A percentile compares a stretch with the other conserved stretches of the same genome.
phyloP scores from a whole-genome alignment of 352 stramenopile genomes.

The Phytophthora boehmeriae region DNA sequence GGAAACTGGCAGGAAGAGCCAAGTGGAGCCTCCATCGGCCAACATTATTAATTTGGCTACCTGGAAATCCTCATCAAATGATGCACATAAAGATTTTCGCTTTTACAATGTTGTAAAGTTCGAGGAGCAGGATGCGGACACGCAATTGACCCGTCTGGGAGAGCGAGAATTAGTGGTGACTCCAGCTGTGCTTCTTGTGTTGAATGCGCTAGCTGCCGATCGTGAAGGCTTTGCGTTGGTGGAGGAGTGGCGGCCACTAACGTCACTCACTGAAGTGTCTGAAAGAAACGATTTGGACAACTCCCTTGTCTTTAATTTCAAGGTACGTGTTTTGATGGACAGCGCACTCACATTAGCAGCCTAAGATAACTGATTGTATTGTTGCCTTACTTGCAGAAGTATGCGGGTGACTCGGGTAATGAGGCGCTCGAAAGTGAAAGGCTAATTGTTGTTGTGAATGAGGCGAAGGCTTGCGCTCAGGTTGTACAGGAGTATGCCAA shows the following conservation, averaged over 20 bases:
- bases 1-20: slow-evolving; percentile 7
- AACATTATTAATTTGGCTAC: slow-evolving; percentile 48
- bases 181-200: slow-evolving; percentile 45
- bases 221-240: slow-evolving; percentile 59
- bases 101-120: slow-evolving; percentile 56
- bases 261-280: slow-evolving; percentile 60
- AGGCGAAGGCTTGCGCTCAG: slow-evolving; percentile 22
- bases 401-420: slow-evolving; percentile 9
- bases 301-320: slow-evolving; percentile 78
- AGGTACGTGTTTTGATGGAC: slow-evolving; percentile 41
- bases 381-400: slow-evolving; percentile 10
- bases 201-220: slow-evolving; percentile 48
- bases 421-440: slow-evolving; percentile 11
- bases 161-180: slow-evolving; percentile 79
- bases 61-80: slow-evolving; percentile 47
- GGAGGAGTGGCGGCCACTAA: slow-evolving; percentile 62
- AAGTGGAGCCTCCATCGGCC: slow-evolving; percentile 19
- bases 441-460: slow-evolving; percentile 34
- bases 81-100: slow-evolving; percentile 47
- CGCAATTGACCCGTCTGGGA: slow-evolving; percentile 40
- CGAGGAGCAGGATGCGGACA: slow-evolving; percentile 28
- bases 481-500: slow-evolving; percentile 31
- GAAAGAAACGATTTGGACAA: slow-evolving; percentile 62
- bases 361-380: not conserved
- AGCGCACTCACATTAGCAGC: not conserved